Base-by-base conservation (phyloP, 176 grass and related monocot genomes). In the Neostapfia colusana region DNA sequence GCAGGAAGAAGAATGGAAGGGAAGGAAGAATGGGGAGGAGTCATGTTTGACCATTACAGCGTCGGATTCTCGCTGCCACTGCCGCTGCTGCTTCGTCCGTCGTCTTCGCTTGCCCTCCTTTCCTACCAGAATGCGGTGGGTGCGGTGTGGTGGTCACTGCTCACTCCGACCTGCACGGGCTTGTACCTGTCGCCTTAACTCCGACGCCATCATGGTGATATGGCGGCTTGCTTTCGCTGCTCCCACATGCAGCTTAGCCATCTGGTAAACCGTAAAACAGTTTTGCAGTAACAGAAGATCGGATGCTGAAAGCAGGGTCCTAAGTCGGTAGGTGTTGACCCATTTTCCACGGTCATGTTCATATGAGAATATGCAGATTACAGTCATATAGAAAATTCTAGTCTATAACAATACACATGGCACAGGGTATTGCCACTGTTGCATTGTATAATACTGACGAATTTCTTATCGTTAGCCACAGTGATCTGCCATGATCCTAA, bases 21-120 rank as follows among this genome's bases (percentile, higher is more conserved):
- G 43, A 41, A 2, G 78, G 34, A 15, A 21, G 4, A 36, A 15
- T 58, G 40, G 31, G 72, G 56, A 65, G 12, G 23, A 64, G 72
- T 69, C 44, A 46, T 57, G 81, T 84, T 84, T 88, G 81, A 88
- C 86, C 81, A 76, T 84, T 88, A 42, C 27, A 76, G 76, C 76
- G 81, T 84, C 65, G 21, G 81, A 49, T 84, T 65, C 70, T 68
- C 66, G 79, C 50, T 72, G 57, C 57, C 6, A 12, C 54, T 11
- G n/a, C n/a, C n/a, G n/a, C n/a, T n/a, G 65, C 53, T 7, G 39
- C 56, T 28, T 17, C 57, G 25, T 21, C 17, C 79, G 49, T 65
- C 35, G 66, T 27, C 35, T 58, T 27, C 3, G 20, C 79, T 21
- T 34, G 46, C 72, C 71, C n/a, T 63, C 35, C 43, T 46, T 69